Evolutionary conservation across 306 rosid species (phyloP).

Genomic region (Vicia villosa): DNA sequence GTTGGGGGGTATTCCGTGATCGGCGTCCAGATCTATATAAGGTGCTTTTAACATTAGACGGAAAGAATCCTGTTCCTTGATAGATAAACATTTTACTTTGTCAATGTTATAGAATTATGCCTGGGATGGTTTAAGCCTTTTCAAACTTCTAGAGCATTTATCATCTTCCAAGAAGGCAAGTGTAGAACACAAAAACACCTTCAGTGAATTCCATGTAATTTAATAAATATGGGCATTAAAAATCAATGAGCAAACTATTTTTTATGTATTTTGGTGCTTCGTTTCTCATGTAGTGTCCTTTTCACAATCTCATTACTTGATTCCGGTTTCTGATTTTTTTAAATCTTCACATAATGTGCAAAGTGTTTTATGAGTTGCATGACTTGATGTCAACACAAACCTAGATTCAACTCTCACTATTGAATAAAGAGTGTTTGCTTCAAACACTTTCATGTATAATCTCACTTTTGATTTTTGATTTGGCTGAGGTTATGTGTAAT

Average conservation of each 20-base stretch:
- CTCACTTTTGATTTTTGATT: background rate
- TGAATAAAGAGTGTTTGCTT: background rate
- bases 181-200: conserved; percentile 16
- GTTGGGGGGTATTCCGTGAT: conserved; percentile 94
- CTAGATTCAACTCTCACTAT: background rate
- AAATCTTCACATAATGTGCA: background rate
- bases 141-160: conserved; percentile 25
- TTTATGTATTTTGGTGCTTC: background rate
- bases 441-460: background rate
- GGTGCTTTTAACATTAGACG: conserved; percentile 74
- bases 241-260: conserved; percentile 8
- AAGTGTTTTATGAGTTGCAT: background rate
- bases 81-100: conserved; percentile 3
- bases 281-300: background rate
- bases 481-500: background rate
- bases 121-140: conserved; percentile 37
- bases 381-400: background rate
- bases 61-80: conserved; percentile 29
- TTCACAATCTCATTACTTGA: conserved; percentile 1
- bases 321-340: background rate
- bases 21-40: conserved; percentile 90
- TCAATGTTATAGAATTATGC: conserved; percentile 35
- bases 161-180: conserved; percentile 27
- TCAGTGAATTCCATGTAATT: conserved; percentile 14
- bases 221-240: conserved; percentile 27